A percentile compares a stretch with the other conserved stretches of the same genome.
These are phyloP conservation scores for Phlyctochytrium bullatum DNA, from an alignment of 192 early-diverging fungal species.

Conservation along the genomic window DNA sequence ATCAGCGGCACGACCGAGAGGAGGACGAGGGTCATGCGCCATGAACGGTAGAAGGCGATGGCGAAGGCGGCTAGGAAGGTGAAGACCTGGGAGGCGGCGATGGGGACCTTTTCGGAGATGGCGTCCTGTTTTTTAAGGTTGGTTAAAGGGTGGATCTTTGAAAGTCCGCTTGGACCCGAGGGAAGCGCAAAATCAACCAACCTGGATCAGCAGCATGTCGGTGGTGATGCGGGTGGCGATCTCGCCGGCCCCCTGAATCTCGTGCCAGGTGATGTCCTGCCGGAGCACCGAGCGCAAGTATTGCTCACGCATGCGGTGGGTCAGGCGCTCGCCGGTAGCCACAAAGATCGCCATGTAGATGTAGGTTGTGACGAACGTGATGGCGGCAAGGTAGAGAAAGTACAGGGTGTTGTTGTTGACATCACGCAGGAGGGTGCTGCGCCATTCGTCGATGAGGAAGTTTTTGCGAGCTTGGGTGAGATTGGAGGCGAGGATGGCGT, in stretches of 20 bases:
- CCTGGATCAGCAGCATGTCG: slow-evolving; percentile 84
- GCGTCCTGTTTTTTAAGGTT: slow-evolving; percentile 81
- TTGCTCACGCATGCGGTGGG: slow-evolving; percentile 68
- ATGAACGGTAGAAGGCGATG: slow-evolving; percentile 67
- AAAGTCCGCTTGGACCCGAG: neutral
- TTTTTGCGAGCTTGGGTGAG: slow-evolving; percentile 17
- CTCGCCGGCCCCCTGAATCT: slow-evolving; percentile 70
- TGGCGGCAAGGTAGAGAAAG: slow-evolving; percentile 60
- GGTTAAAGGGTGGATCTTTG: neutral
- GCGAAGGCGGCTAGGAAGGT: slow-evolving; percentile 69
- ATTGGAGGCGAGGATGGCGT: slow-evolving; percentile 11
- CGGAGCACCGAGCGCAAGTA: slow-evolving; percentile 78
- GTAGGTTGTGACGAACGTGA: slow-evolving; percentile 56
- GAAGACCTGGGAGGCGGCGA: slow-evolving; percentile 52
- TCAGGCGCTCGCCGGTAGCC: slow-evolving; percentile 50
- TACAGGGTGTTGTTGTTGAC: slow-evolving; percentile 30
- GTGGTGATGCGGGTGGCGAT: slow-evolving; percentile 83
- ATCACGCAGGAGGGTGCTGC: slow-evolving; percentile 19
- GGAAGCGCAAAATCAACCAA: slow-evolving; percentile 59
- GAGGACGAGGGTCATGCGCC: slow-evolving; percentile 81
- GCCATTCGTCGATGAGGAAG: slow-evolving; percentile 23
- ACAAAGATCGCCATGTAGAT: slow-evolving; percentile 57
- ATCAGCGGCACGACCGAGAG: slow-evolving; percentile 74
- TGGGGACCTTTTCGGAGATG: slow-evolving; percentile 76
- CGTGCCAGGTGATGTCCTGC: slow-evolving; percentile 88